Percentiles rank a stretch among this genome's conserved stretches.
phyloP scores from a whole-genome alignment of 176 grass and related monocot species.

The Pontederia crassipes region DNA sequence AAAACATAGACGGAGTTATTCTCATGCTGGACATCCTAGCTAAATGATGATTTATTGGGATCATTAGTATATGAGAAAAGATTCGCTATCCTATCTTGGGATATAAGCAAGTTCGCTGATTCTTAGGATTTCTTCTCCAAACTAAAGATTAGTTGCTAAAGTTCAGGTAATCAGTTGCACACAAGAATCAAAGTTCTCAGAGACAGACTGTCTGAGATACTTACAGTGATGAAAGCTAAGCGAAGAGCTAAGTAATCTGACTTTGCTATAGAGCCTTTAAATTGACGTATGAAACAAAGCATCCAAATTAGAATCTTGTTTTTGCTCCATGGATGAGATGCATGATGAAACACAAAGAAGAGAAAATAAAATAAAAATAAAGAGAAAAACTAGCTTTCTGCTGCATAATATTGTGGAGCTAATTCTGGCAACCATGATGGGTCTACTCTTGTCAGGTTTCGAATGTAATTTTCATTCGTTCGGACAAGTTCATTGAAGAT shows the following conservation, averaged over 20 bases:
- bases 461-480: conserved; percentile 64
- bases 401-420: conserved; percentile 73
- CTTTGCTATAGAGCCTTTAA: conserved; percentile 78
- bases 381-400: conserved; percentile 22
- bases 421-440: conserved; percentile 84
- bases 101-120: no score
- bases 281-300: conserved; percentile 85
- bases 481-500: conserved; percentile 76
- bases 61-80: no score
- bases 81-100: no score
- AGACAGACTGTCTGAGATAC: conserved; percentile 10
- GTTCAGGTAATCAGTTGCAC: no score
- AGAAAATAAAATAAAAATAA: no score
- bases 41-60: no score
- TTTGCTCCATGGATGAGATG: conserved; percentile 98
- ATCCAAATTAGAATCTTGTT: conserved; percentile 95
- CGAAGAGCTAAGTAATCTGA: conserved; percentile 90
- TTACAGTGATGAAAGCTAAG: conserved; percentile 85
- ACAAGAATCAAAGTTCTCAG: no score
- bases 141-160: no score
- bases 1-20: no score
- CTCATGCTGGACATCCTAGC: no score
- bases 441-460: conserved; percentile 66
- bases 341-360: conserved; percentile 80
- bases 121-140: no score